Evolutionary conservation across 2,329 filamentous ascomycete genomes (phyloP).

Genomic region (Penicillium sp.): DNA sequence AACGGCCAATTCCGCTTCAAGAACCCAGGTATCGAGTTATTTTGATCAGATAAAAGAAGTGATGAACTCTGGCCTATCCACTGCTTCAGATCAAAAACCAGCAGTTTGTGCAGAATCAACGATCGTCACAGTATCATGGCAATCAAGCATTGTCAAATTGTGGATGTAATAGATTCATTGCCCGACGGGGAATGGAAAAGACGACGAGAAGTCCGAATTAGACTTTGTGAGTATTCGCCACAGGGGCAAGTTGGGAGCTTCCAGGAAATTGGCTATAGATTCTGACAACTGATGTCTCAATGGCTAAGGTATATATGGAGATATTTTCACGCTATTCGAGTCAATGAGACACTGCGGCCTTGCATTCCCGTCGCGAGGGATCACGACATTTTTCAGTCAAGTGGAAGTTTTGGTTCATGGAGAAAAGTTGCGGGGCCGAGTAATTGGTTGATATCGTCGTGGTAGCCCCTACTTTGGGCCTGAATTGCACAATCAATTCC

Average conservation of each 20-base stretch:
- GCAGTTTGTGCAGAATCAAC: background rate
- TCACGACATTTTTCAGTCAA: background rate
- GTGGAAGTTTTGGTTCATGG: background rate
- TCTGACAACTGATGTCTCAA: background rate
- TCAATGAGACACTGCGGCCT: background rate
- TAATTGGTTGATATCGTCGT: background rate
- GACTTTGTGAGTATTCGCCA: background rate
- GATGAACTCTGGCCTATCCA: background rate
- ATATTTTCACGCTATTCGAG: background rate
- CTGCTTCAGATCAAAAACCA: background rate
- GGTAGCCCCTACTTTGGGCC: background rate
- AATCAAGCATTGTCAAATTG: background rate
- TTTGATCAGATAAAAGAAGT: too few relatives aligned
- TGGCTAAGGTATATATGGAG: background rate
- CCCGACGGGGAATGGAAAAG: background rate
- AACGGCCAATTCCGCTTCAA: background rate
- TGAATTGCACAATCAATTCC: background rate
- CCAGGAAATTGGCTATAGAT: background rate
- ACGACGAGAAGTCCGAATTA: background rate
- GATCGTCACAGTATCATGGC: background rate
- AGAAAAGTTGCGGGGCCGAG: background rate
- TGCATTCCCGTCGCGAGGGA: background rate
- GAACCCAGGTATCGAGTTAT: background rate
- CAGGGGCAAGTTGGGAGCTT: background rate
- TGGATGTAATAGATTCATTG: background rate